Base-by-base conservation (phyloP, 768 basidiomycete species). In the Boletus sp. region DNA sequence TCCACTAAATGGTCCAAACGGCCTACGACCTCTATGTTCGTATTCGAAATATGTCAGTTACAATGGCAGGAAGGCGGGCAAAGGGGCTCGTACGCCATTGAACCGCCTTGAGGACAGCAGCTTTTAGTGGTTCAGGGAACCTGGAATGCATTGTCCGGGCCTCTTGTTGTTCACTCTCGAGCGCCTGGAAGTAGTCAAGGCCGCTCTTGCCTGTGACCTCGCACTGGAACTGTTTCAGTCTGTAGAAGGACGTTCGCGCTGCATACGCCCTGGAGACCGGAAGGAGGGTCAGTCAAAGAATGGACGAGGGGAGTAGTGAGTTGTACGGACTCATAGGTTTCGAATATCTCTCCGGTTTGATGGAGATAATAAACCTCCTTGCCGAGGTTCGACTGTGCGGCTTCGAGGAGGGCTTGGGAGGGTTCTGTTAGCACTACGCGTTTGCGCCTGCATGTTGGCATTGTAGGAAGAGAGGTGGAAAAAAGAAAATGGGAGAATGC, bases 311-410 rank as follows among this genome's bases (percentile, higher is more conserved):
- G 65, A 47, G 61, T 57, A 60, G 46, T 33, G 51, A 52, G 62
- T 59, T 59, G 67, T 54, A 54, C 91, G 70, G 69, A 97, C 95
- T 97, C 94, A 71, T 97, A 98, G 69, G 87, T 87, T 62, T 93
- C 87, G 72, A 98, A 98, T 75, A 98, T 91, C 83, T 98, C 96
- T 68, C 95, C 96, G 4, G 96, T 98, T 74, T 93, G 87, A 61
- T 86, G 78, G 69, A 98, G 87, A 78, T 91, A 95, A 77, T 86
- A 98, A 73, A 98, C 94, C 63, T 87, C 85, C 69, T 77, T 83
- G 73, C 79, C 77, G 36, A 84, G 85, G 77, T 86, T 83, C 42
- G 82, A 73, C 72, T 83, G 80, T 67, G 79, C 78, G 57, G 83
- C 81, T 60, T 83, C 80, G 60, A 90, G 79, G 69, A 92, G 85